These are phyloP conservation scores for Flueggea neowawraea DNA, from an alignment of 441 rosid species.

Conservation along the genomic window DNA sequence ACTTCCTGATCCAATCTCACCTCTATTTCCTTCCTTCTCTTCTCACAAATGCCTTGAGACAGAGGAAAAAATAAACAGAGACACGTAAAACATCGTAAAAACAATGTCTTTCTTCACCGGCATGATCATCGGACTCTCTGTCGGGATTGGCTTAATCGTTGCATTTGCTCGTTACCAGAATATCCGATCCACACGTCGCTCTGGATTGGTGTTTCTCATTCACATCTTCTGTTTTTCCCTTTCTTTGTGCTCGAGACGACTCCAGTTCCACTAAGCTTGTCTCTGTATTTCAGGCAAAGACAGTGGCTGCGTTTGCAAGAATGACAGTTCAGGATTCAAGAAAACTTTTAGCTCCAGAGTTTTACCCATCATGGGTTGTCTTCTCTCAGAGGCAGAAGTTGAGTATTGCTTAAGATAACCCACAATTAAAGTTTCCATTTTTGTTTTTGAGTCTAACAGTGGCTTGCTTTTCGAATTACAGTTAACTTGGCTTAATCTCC, in stretches of 20 bases:
- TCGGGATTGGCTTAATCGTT: conserved; percentile 61
- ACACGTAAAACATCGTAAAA: too few species aligned
- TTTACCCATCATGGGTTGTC: conserved; percentile 86
- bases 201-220: conserved; percentile 44
- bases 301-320: conserved; percentile 89
- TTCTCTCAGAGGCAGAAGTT: conserved; percentile 83
- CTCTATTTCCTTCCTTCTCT: too few species aligned
- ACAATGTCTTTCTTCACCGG: conserved; percentile 67
- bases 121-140: conserved; percentile 49
- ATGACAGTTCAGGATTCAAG: conserved; percentile 87
- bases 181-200: conserved; percentile 62
- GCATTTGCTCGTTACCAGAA: conserved; percentile 61
- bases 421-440: not conserved
- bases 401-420: conserved; percentile 19
- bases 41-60: too few species aligned
- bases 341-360: conserved; percentile 60
- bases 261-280: too few species aligned
- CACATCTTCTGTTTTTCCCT: not conserved
- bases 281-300: conserved; percentile 46
- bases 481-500: conserved; percentile 85
- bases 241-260: not conserved
- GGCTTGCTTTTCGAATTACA: conserved; percentile 27
- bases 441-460: conserved; percentile 6
- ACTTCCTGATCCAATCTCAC: too few species aligned
- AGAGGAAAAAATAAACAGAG: too few species aligned